Base-by-base conservation (phyloP, 2,329 filamentous ascomycete species). In the Teratosphaeria gauchensis region DNA sequence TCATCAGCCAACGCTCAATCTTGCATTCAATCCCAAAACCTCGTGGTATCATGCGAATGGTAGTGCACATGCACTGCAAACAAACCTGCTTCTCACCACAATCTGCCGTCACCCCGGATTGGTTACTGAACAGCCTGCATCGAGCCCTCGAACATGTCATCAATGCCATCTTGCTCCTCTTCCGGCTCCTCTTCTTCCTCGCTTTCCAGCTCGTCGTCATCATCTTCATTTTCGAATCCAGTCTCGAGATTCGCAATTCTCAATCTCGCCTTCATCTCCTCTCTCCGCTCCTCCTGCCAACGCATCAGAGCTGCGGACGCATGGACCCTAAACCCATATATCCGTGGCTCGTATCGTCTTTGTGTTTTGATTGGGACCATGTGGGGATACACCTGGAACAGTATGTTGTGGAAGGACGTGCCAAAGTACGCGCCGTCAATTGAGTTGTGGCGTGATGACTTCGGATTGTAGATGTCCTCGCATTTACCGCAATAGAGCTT, bases 401-500 rank as follows among this genome's bases (percentile, higher is more conserved):
- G 85, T 75, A 99, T 96, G 77, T 96, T 96, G 81, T 96, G 92
- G 80, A 99, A 99, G 2, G 90, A 95, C 54, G 92, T 92, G 66
- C 94, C 94, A 67, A 99, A 99, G 81, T 97, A 99, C 64, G 94
- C 94, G 63, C 94, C 94, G 73, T 99, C 94, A 69, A 99, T 96
- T 60, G 88, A 84, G 55, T 92, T 91, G 76, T 99, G 94, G 31
- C 94, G 90, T 21, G 90, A 92, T 3, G 94, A 97, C 75, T 99
- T 99, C 52, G 94, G 94, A 76, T 97, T 97, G 82, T 99, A 99
- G 60, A 95, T 88, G 74, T 99, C 94, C 80, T 99, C 94, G 80
- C 94, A 99, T 68, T 91, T 90, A 54, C 89, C 86, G 76, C 94
- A 99, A 82, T 96, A 99, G 56, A 99, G 88, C 76, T 96, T 97